Base-by-base conservation (phyloP, 2,329 filamentous ascomycete species). In the Gaeumannomyces tritici region DNA sequence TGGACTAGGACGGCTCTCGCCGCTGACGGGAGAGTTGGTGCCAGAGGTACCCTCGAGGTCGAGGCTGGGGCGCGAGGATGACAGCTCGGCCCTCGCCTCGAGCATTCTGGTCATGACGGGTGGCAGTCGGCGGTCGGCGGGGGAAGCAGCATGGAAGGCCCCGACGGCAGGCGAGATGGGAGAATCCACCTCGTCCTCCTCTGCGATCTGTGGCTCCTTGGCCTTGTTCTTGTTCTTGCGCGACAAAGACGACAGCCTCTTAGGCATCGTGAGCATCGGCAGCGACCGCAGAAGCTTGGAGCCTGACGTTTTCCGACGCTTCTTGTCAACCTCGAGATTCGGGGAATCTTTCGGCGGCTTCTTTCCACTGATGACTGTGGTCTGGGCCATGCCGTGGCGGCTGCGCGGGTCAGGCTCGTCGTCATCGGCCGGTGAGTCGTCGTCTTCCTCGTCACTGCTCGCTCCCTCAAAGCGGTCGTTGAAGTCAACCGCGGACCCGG, bases 401-500 rank as follows among this genome's bases (percentile, higher is more conserved):
- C 62, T 26, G 54, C 62, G 54, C 12, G 64, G 62, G 31, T 63
- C 28, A 18, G 66, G 18, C 21, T 59, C 56, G n/a, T 58, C 66
- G 24, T 56, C 29, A 27, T 55, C 61, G 42, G 66, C 64, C 33
- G 66, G 65, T 55, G 70, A 64, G 51, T 75, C 75, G 4, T 73
- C 74, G 24, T 80, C 80, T 35, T 93, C 90, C 66, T 92, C 92
- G 68, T 93, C 91, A 68, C 90, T 95, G 55, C 89, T 92, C 67
- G 89, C 80, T 60, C 78, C 89, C 70, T 92, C 89, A 73, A 95
- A 93, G 51, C 89, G 85, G 64, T 89, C 83, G 73, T 90, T 88
- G 71, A 96, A 92, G 74, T 96, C 89, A 61, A 89, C 87, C 64
- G 86, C 86, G 33, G 91, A 93, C 8, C 92, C 91, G 51, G 91